phyloP scores from a whole-genome alignment of 257 asterid species.

The Buddleja alternifolia region DNA sequence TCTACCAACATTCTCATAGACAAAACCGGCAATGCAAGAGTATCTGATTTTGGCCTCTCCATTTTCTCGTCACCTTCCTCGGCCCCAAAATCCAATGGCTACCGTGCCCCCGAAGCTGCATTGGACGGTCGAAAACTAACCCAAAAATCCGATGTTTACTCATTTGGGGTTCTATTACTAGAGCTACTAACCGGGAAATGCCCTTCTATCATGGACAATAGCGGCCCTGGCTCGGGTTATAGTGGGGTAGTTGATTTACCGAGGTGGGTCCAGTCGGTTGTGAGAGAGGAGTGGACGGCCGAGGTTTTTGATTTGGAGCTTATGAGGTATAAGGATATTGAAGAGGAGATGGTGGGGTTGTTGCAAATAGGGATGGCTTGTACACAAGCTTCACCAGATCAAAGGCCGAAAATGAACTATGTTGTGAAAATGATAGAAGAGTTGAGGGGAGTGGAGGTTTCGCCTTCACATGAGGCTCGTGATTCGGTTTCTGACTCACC shows the following conservation, averaged over 20 bases:
- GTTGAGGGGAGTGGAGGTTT: conserved; percentile 67
- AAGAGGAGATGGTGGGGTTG: conserved; percentile 95
- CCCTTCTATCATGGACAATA: conserved; percentile 59
- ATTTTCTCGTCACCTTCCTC: conserved; percentile 58
- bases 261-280: conserved; percentile 97
- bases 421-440: conserved; percentile 87
- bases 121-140: conserved; percentile 63
- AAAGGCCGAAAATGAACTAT: conserved; percentile 70
- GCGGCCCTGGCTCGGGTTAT: conserved; percentile 50
- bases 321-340: conserved; percentile 92
- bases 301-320: conserved; percentile 97
- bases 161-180: conserved; percentile 82
- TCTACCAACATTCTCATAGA: conserved; percentile 86
- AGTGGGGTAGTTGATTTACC: conserved; percentile 77
- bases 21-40: conserved; percentile 56
- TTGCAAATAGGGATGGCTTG: conserved; percentile 89
- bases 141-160: conserved; percentile 75
- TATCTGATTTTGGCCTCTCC: conserved; percentile 85
- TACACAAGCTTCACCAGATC: conserved; percentile 62
- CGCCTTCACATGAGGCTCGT: conserved; percentile 58
- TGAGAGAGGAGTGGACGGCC: conserved; percentile 98
- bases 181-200: conserved; percentile 90
- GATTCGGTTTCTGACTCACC: conserved; percentile 86
- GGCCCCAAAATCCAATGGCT: conserved; percentile 65
- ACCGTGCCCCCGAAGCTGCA: conserved; percentile 77